Evolutionary conservation across 305 asterid genomes (phyloP).

Genomic region (Fraxinus baroniana): DNA sequence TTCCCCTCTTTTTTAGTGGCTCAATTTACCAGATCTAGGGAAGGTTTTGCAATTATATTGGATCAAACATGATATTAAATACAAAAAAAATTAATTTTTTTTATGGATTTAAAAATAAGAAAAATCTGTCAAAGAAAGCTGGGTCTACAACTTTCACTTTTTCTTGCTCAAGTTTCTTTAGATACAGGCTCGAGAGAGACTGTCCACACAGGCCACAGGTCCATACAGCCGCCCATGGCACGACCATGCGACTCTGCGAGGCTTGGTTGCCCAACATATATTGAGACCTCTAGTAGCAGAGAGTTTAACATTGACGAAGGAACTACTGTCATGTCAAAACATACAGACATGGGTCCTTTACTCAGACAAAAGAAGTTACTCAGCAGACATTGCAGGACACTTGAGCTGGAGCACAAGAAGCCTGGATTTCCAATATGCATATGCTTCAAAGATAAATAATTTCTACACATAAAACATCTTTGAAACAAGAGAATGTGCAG

Average conservation of each 20-base stretch:
- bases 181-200: background rate
- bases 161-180: background rate
- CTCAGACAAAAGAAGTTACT: slow-evolving; percentile 36
- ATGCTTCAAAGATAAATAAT: slow-evolving; percentile 16
- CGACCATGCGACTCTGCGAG: background rate
- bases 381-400: slow-evolving; percentile 27
- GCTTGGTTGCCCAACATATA: background rate
- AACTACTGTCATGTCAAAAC: slow-evolving; percentile 13
- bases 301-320: background rate
- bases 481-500: slow-evolving; percentile 48
- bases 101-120: background rate
- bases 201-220: background rate
- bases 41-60: no score
- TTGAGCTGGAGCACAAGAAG: slow-evolving; percentile 30
- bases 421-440: slow-evolving; percentile 30
- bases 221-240: background rate
- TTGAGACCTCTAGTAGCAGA: background rate
- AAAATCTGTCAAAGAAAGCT: background rate
- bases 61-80: background rate
- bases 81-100: background rate
- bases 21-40: no score
- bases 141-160: background rate
- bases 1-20: no score
- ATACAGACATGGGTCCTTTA: slow-evolving; percentile 23
- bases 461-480: slow-evolving; percentile 30